Base-by-base conservation (phyloP, 108 stramenopile genomes). In the Cyclotella choctawhatcheeana region DNA sequence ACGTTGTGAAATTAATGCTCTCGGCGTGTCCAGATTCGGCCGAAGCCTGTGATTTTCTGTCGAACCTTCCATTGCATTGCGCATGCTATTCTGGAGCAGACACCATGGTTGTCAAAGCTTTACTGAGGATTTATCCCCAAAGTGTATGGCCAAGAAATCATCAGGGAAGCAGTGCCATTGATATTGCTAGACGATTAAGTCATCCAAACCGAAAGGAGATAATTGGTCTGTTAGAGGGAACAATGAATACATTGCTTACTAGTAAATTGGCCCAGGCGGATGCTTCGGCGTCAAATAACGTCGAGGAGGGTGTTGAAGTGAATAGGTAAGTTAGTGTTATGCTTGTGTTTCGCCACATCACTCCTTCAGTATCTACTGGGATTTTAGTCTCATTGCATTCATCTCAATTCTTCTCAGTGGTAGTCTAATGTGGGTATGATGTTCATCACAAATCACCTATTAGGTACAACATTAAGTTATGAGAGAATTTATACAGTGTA, bases 41-140 rank as follows among this genome's bases (percentile, higher is more conserved):
- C 51, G 78, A 81, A 34, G 66, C 77, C 35, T 58, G 64, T 61
- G 94, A 95, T 37, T 89, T 91, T 44, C 66, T 90, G 1, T 89
- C 91, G 14, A 95, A 95, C 70, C 59, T 91, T 8, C 87, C 94
- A 24, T 58, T 95, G 50, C 94, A 95, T 79, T 88, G 86, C 25
- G 91, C 91, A 3, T 88, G 84, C 54, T 95, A 91, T 65, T 88
- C 94, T 21, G 94, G 94, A 22, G 77, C 89, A 17, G 76, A 83
- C 0, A 69, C 80, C 31, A 51, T 29, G 0, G 84, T 91, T 22
- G 40, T 93, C 31, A 74, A 87, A 61, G 53, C 44, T 5, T 67
- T 95, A 66, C 29, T 92, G 43, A 50, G 67, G 26, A 78, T 85
- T 12, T 84, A 91, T 79, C 89, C 91, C 0, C 84, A 90, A 64